These are phyloP conservation scores for Fusarium setosum DNA, from an alignment of 2,329 filamentous ascomycete genomes.

Conservation along the genomic window DNA sequence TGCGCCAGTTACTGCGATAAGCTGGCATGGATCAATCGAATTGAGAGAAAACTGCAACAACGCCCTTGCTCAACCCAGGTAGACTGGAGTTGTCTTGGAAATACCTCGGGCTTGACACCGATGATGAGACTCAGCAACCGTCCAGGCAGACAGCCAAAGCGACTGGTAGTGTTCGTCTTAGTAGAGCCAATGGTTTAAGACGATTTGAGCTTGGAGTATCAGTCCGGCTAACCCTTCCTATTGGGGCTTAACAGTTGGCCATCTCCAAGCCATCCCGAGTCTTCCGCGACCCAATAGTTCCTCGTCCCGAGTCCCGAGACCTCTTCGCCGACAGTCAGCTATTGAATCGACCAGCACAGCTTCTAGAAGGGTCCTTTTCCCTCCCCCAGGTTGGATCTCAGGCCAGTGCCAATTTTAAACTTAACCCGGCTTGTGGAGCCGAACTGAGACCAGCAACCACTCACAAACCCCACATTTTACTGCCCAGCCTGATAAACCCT, in stretches of 20 bases:
- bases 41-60: not conserved
- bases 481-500: slow-evolving; percentile 2
- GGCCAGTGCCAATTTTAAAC: slow-evolving; percentile 4
- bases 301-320: too few species aligned
- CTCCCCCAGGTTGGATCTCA: not conserved
- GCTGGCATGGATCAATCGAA: not conserved
- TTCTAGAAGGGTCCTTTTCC: slow-evolving; percentile 17
- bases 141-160: too few species aligned
- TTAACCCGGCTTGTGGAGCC: slow-evolving; percentile 25
- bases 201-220: too few species aligned
- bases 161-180: too few species aligned
- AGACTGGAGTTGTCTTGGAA: too few species aligned
- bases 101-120: too few species aligned
- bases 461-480: slow-evolving; percentile 31
- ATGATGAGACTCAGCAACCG: too few species aligned
- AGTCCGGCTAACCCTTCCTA: too few species aligned
- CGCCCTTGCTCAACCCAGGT: too few species aligned
- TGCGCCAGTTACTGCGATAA: not conserved
- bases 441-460: slow-evolving; percentile 22
- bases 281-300: too few species aligned
- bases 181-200: too few species aligned
- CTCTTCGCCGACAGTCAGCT: not conserved
- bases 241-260: not conserved
- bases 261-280: too few species aligned
- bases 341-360: slow-evolving; percentile 4